Conservation (phyloP, 2,329 filamentous ascomycete genomes). For the Botryotinia narcissicola region DNA sequence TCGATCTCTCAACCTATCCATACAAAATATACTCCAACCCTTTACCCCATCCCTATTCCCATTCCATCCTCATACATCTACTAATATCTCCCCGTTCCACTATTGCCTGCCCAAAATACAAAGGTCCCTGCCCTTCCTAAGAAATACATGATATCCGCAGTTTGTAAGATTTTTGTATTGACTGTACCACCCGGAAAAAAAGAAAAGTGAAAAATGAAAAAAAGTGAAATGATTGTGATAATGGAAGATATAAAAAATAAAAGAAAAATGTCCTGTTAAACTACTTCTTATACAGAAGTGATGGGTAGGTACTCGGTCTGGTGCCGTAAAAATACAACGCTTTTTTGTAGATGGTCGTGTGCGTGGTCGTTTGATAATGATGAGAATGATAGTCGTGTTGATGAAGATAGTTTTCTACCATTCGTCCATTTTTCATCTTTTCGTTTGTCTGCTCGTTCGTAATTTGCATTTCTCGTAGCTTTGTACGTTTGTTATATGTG, state of each 20-base stretch:
- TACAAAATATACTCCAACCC: background rate
- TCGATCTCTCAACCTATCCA: background rate
- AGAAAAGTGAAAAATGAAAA: background rate
- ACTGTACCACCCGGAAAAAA: background rate
- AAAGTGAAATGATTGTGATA: background rate
- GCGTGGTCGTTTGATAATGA: background rate
- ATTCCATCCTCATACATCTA: background rate
- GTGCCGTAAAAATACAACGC: background rate
- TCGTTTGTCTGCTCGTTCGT: background rate
- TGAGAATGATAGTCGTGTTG: background rate
- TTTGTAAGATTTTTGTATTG: background rate
- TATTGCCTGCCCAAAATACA: background rate
- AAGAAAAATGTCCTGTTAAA: background rate
- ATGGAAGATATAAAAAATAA: background rate
- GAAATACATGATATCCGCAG: constrained; percentile 12
- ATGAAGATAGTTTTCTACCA: background rate
- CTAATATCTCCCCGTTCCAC: background rate
- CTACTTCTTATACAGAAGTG: background rate
- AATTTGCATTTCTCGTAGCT: constrained; percentile 14
- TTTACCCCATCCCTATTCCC: background rate
- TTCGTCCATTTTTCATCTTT: background rate
- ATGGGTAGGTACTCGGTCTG: background rate
- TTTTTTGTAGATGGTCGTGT: background rate
- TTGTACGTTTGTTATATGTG: constrained; percentile 3
- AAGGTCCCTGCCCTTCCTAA: background rate